Evolutionary conservation across 805 yeast species (phyloP).

Genomic region (Starmerella scarabaei): DNA sequence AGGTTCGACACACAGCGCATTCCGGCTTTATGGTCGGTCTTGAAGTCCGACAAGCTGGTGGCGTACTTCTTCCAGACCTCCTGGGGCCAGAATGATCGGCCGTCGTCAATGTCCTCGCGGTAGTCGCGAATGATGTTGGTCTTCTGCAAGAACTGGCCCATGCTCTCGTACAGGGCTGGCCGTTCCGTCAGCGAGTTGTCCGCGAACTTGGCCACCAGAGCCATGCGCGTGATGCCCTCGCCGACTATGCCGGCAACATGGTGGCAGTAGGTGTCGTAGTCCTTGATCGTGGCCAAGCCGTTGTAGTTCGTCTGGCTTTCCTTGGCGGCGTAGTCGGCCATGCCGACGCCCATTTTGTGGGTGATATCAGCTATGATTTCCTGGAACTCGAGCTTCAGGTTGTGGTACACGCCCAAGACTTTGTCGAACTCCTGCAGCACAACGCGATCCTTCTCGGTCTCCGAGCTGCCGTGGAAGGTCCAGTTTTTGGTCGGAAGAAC

Average conservation of each 20-base stretch:
- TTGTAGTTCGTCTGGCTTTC: constrained; percentile 43
- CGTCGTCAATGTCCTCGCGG: constrained; percentile 80
- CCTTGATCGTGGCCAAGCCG: constrained; percentile 67
- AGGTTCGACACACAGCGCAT: constrained; percentile 68
- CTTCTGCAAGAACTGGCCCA: constrained; percentile 93
- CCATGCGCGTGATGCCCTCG: constrained; percentile 78
- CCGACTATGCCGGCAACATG: constrained; percentile 98
- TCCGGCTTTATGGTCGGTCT: constrained; percentile 33
- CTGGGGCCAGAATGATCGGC: constrained; percentile 90
- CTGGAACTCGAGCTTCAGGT: constrained; percentile 61
- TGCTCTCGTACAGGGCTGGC: constrained; percentile 54
- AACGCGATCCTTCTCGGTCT: constrained; percentile 65
- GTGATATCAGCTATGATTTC: constrained; percentile 68
- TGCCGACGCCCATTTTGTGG: constrained; percentile 85
- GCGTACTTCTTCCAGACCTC: constrained; percentile 85
- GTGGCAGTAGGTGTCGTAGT: constrained; percentile 85
- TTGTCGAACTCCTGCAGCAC: constrained; percentile 70
- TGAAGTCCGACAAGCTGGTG: constrained; percentile 45
- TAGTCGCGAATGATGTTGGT: constrained; percentile 93
- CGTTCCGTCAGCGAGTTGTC: constrained; percentile 40
- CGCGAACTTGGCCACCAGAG: constrained; percentile 63
- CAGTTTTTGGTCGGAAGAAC: constrained; percentile 56
- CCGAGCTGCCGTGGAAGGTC: constrained; percentile 62
- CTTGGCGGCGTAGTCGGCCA: constrained; percentile 82
- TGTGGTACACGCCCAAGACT: constrained; percentile 58